Percentiles rank a stretch among this genome's conserved stretches.
Conservation (phyloP, 768 basidiomycete species). For the Neoboletus subvelutipes region DNA sequence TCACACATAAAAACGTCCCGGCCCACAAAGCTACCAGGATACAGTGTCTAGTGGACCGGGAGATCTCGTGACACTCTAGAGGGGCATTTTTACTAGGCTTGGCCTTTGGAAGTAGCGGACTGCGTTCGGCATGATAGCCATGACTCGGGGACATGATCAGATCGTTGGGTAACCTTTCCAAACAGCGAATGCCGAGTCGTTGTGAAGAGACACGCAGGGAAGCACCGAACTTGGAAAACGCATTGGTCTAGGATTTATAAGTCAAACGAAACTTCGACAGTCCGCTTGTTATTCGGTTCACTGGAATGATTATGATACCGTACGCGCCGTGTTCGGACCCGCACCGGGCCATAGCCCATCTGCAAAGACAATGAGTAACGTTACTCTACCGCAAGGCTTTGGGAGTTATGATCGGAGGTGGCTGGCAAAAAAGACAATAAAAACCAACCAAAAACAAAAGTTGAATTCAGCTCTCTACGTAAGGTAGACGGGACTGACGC, state of each 20-base stretch:
- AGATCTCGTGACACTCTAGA: slow-evolving; percentile 56
- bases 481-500: too few species aligned
- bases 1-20: slow-evolving; percentile 66
- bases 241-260: neutral
- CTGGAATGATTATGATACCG: neutral
- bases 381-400: too few species aligned
- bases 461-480: too few species aligned
- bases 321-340: too few species aligned
- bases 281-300: neutral
- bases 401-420: too few species aligned
- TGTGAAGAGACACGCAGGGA: too few species aligned
- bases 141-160: neutral
- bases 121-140: slow-evolving; percentile 16
- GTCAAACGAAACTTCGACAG: neutral
- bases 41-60: slow-evolving; percentile 51
- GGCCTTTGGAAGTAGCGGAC: slow-evolving; percentile 21
- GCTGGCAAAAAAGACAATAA: too few species aligned
- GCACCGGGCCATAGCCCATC: too few species aligned
- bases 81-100: neutral
- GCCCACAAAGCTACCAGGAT: slow-evolving; percentile 68
- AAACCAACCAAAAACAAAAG: too few species aligned
- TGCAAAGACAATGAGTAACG: too few species aligned
- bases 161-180: too few species aligned
- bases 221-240: neutral
- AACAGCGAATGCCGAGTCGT: neutral